Conservation (phyloP, 108 stramenopile species). For the Fragilaria radians region DNA sequence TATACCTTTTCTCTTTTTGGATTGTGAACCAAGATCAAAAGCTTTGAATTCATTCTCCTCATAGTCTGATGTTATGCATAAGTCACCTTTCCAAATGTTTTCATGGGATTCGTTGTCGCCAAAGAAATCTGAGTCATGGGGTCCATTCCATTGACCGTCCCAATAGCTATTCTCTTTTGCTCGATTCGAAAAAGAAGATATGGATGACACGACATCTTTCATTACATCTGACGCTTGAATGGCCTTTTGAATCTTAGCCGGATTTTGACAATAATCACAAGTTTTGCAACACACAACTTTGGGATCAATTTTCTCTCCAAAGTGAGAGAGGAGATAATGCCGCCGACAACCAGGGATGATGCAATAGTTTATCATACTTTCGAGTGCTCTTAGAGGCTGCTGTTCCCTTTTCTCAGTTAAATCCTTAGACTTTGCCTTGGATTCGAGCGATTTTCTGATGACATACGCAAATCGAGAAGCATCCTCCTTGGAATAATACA, state of each 20-base stretch:
- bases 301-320: conserved; percentile 61
- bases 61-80: conserved; percentile 6
- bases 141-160: conserved; percentile 38
- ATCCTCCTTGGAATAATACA: conserved; percentile 80
- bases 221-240: conserved; percentile 24
- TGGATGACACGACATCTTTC: conserved; percentile 11
- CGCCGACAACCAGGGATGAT: conserved; percentile 53
- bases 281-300: conserved; percentile 48
- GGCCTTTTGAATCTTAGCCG: conserved; percentile 30
- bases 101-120: conserved; percentile 19
- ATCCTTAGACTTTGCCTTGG: conserved; percentile 13
- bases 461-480: conserved; percentile 58
- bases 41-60: conserved; percentile 21
- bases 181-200: not conserved
- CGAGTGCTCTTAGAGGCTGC: conserved; percentile 43
- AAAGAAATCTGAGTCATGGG: conserved; percentile 15
- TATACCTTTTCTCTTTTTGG: conserved; percentile 1
- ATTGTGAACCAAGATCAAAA: not conserved
- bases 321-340: conserved; percentile 57
- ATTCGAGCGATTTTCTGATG: conserved; percentile 28
- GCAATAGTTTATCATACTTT: conserved; percentile 72
- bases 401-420: conserved; percentile 14
- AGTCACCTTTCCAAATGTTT: conserved; percentile 29
- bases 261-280: conserved; percentile 73
- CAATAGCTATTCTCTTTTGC: conserved; percentile 15